Evolutionary conservation across 2,329 filamentous ascomycete genomes (phyloP).

Genomic region (Albifimbria verrucaria): DNA sequence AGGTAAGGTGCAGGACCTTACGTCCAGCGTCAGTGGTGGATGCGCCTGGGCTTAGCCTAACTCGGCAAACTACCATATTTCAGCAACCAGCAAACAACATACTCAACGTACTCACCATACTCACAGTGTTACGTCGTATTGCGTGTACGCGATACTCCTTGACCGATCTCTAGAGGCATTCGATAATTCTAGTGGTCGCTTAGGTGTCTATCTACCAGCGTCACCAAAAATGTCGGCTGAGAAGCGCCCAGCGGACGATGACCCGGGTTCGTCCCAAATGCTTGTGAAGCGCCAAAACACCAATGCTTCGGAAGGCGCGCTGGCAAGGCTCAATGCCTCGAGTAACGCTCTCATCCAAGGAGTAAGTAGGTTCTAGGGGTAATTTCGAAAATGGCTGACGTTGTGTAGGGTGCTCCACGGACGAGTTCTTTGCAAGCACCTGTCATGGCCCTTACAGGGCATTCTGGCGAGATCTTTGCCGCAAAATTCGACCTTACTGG

Average conservation of each 20-base stretch:
- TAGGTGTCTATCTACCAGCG: too few species aligned
- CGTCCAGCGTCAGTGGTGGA: too few species aligned
- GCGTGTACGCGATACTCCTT: too few species aligned
- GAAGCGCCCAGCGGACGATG: constrained; percentile 85
- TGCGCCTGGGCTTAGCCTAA: too few species aligned
- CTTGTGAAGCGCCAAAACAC: constrained; percentile 87
- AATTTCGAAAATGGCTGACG: constrained; percentile 10
- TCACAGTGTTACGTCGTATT: too few species aligned
- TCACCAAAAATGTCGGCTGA: constrained; percentile 96
- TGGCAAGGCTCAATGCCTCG: constrained; percentile 49
- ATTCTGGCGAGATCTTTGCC: constrained; percentile 83
- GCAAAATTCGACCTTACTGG: constrained; percentile 88
- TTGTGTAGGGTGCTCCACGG: constrained; percentile 59
- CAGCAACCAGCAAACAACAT: background rate
- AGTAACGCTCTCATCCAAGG: constrained; percentile 48
- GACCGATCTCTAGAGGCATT: background rate
- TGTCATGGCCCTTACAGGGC: constrained; percentile 87
- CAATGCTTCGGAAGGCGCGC: constrained; percentile 41
- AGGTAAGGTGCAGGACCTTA: background rate
- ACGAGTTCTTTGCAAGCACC: constrained; percentile 84
- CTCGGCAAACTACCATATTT: too few species aligned
- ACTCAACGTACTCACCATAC: too few species aligned
- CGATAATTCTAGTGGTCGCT: too few species aligned
- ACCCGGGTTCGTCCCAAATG: constrained; percentile 74
- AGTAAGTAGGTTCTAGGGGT: constrained; percentile 30